Base-by-base conservation (phyloP, 306 rosid species). In the Inga oerstediana region DNA sequence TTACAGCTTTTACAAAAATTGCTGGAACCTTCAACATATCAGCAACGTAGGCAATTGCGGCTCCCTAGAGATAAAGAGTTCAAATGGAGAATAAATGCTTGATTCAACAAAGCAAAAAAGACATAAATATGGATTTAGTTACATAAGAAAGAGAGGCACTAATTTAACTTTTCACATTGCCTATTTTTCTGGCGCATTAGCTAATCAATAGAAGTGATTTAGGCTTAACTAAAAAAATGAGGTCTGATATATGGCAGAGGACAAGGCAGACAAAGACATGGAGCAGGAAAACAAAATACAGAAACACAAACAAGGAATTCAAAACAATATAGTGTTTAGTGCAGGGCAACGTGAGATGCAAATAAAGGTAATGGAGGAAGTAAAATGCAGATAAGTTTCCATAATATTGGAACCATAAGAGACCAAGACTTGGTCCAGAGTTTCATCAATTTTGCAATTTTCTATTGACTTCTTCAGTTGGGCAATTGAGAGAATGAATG, bases 1-100 rank as follows among this genome's bases (percentile, higher is more conserved):
- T 96, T 74, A 94, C 97, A 30, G 98, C 99, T 87, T 96, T 96
- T 74, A 96, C 78, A 74, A 94, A 94, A 83, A 96, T 87, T 19
- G 84, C 85, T 61, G 99, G 98, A 75, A 96, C 95, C 83, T 94
- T 92, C 80, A 92, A 86, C 45, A 94, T 89, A 43, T 96, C 97
- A 32, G 97, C 93, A 84, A 96, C 99, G 78, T 96, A 96, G 49
- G 98, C 99, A 88, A 96, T 81, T 43, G 99, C 97, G 32, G 99
- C 99, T 83, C 98, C 99, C 99, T 96, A 93, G 72, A 74, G 77
- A 88, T 81, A n/a, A 6, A 84, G 71, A 58, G 58, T 49, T 45
- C 64, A 81, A 30, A 46, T 22, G 10, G 16, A 35, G 13, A 51
- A 45, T 16, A 72, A 80, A 72, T 70, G 62, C 56, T 62, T 72